phyloP scores from a whole-genome alignment of 192 early-diverging fungal species.

The Podila verticillata region DNA sequence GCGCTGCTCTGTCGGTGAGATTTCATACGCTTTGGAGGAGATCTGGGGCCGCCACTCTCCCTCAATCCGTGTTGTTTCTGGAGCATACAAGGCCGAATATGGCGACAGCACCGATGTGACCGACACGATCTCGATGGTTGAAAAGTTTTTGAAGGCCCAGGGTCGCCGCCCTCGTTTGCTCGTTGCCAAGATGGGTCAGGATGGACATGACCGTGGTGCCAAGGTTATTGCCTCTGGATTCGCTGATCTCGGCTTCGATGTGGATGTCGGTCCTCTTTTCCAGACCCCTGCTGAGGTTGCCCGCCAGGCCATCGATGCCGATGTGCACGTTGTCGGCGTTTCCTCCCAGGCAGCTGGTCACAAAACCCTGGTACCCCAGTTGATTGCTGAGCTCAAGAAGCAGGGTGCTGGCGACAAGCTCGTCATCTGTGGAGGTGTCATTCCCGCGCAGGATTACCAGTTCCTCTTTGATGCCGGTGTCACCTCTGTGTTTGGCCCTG shows the following conservation, averaged over 20 bases:
- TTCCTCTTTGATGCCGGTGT: conserved; percentile 84
- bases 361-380: conserved; percentile 85
- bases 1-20: conserved; percentile 89
- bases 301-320: conserved; percentile 88
- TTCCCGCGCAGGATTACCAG: conserved; percentile 88
- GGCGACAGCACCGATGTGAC: conserved; percentile 70
- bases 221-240: conserved; percentile 93
- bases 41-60: conserved; percentile 88
- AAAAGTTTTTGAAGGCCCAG: conserved; percentile 72
- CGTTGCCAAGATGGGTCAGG: conserved; percentile 94
- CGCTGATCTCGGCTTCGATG: conserved; percentile 92
- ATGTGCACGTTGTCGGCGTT: conserved; percentile 89
- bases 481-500: conserved; percentile 87
- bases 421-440: conserved; percentile 87
- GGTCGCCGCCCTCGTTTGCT: conserved; percentile 90
- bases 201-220: conserved; percentile 93
- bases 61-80: conserved; percentile 81
- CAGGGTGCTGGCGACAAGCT: conserved; percentile 78
- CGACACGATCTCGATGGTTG: conserved; percentile 69
- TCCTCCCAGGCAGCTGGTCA: conserved; percentile 92
- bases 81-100: conserved; percentile 88
- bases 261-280: conserved; percentile 91
- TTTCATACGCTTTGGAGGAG: conserved; percentile 82
- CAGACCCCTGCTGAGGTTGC: conserved; percentile 91
- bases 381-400: conserved; percentile 80